phyloP scores from a whole-genome alignment of 371 early-diverging fungal genomes.

The Fennellomyces sp. region DNA sequence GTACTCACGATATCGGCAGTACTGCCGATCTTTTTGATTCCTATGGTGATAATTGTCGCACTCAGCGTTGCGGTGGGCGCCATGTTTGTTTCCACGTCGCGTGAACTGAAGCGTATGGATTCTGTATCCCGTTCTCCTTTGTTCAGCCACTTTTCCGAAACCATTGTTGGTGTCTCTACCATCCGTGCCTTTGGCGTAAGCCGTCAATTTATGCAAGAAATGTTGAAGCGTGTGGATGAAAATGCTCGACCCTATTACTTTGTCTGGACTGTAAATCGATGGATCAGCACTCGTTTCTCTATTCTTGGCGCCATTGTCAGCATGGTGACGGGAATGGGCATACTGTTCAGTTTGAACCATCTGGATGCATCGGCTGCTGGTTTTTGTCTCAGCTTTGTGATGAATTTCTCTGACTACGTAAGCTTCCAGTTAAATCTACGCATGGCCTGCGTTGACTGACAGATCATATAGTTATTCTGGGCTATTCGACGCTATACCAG shows the following conservation, averaged over 20 bases:
- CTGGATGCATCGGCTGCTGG: slow-evolving; percentile 77
- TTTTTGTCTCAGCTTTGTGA: slow-evolving; percentile 72
- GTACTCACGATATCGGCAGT: slow-evolving; percentile 63
- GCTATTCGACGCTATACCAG: slow-evolving; percentile 70
- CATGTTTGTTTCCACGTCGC: slow-evolving; percentile 70
- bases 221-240: slow-evolving; percentile 54
- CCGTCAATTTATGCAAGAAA: slow-evolving; percentile 57
- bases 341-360: slow-evolving; percentile 44
- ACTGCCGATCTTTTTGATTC: slow-evolving; percentile 60
- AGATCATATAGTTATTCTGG: slow-evolving; percentile 57
- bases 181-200: slow-evolving; percentile 81
- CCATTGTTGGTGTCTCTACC: slow-evolving; percentile 66
- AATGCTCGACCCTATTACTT: slow-evolving; percentile 74
- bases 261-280: slow-evolving; percentile 81
- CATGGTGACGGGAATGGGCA: slow-evolving; percentile 53
- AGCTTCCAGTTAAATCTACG: background rate
- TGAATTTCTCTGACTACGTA: slow-evolving; percentile 68
- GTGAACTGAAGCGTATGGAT: slow-evolving; percentile 83
- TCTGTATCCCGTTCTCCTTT: slow-evolving; percentile 77
- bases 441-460: background rate
- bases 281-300: slow-evolving; percentile 79
- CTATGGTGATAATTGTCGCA: slow-evolving; percentile 42
- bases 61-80: slow-evolving; percentile 55
- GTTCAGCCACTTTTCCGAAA: slow-evolving; percentile 79
- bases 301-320: slow-evolving; percentile 67